Percentiles rank a stretch among this genome's conserved stretches.
Evolutionary conservation across 1,139 yeast genomes (phyloP).

Genomic region (Sugiyamaella japonica): DNA sequence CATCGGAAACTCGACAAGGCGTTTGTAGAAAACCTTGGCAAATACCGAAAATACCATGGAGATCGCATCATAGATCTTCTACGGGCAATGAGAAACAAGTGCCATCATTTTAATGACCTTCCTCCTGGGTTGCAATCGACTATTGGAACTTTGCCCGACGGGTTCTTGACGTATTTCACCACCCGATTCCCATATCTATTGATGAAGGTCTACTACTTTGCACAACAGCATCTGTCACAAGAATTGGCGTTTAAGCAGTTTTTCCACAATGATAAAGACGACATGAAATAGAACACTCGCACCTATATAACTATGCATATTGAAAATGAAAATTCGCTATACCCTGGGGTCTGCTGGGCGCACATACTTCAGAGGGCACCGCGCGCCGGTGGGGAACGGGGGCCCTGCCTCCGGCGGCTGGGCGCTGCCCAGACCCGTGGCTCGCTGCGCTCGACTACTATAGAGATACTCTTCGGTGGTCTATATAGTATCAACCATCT

Average conservation of each 20-base stretch:
- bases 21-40: slow-evolving; percentile 81
- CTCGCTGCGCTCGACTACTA: too few species aligned
- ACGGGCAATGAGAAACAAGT: slow-evolving; percentile 87
- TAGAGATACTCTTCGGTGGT: too few species aligned
- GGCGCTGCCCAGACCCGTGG: neutral
- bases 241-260: slow-evolving; percentile 64
- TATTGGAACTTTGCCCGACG: slow-evolving; percentile 82
- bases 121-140: slow-evolving; percentile 57
- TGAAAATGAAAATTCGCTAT: too few species aligned
- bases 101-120: slow-evolving; percentile 89
- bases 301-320: neutral
- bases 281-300: slow-evolving; percentile 2
- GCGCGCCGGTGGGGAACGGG: too few species aligned
- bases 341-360: too few species aligned
- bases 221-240: slow-evolving; percentile 54
- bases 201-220: slow-evolving; percentile 71
- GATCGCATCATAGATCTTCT: slow-evolving; percentile 78
- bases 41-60: slow-evolving; percentile 83
- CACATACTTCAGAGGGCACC: too few species aligned
- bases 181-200: slow-evolving; percentile 73
- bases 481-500: too few species aligned
- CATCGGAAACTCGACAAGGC: slow-evolving; percentile 64
- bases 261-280: slow-evolving; percentile 38
- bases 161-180: slow-evolving; percentile 76
- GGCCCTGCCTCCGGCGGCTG: too few species aligned